Evolutionary conservation across 805 yeast genomes (phyloP), one percentile per base, ranked within the genome.

Genomic region (Priceomyces medius): DNA sequence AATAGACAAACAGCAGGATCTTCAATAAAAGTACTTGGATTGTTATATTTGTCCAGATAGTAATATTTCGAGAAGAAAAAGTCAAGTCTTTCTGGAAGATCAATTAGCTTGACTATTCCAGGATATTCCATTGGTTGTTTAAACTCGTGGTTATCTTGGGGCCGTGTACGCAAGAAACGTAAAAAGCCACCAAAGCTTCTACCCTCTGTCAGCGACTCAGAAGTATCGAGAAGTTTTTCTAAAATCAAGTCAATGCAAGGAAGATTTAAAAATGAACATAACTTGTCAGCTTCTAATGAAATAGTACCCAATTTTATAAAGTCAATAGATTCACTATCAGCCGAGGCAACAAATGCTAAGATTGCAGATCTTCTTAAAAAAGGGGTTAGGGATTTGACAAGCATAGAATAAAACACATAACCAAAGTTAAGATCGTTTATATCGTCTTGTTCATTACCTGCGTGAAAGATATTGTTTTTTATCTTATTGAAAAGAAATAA

Each of bases 1-100:
- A 83, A 83, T 41, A 91, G 63, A 55, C 99, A 91, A 7, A 91
- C 68, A 0, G 95, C 96, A 0, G 96, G 93, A 48, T 90, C 95
- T 35, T 72, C 73, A 21, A 68, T 71, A 1, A 50, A 42, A 43
- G 53, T 51, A 51, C 57, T 63, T 17, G 73, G 74, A 37, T 67
- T 66, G 32, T 64, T 58, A 17, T 64, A 66, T 35, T 64, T 63
- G 19, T 69, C 71, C 53, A 66, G 69, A 47, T 78, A 76, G 42
- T 78, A 69, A 41, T 76, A 68, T 27, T 76, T 68, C 3, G 87
- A 81, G 63, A 85, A 87, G 47, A 88, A 81, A 28, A 67, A 70
- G 55, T 85, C 90, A 45, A 88, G 61, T 38, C 85, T 71, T 2
- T 65, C 59, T 0, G 97, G 97, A 13, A 89, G 68, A 23, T 74